Conservation (phyloP, 2,329 filamentous ascomycete species). For the Nigrospora oryzae region DNA sequence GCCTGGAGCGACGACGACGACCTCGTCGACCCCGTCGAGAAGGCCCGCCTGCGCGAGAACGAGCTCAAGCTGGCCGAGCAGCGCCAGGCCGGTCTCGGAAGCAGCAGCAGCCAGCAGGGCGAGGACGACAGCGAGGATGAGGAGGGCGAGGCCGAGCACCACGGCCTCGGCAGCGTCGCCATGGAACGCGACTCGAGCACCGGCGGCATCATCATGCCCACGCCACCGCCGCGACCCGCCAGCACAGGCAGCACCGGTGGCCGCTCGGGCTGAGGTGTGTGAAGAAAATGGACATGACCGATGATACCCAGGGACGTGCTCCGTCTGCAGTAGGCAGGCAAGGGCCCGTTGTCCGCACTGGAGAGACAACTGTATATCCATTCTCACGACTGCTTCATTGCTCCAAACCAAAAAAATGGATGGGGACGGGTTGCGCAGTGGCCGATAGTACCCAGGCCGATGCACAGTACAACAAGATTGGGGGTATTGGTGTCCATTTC, state of each 20-base stretch:
- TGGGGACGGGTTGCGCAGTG: too few species aligned
- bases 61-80: conserved; percentile 35
- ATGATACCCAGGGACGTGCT: too few species aligned
- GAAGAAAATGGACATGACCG: too few species aligned
- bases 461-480: too few species aligned
- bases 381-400: too few species aligned
- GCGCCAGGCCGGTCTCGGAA: conserved; percentile 22
- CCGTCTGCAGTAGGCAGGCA: too few species aligned
- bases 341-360: too few species aligned
- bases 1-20: conserved; percentile 61
- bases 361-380: too few species aligned
- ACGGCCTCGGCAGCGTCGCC: conserved; percentile 28
- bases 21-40: conserved; percentile 52
- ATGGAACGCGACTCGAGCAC: conserved; percentile 28
- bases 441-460: too few species aligned
- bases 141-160: conserved; percentile 8
- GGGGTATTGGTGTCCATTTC: too few species aligned
- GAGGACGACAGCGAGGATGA: conserved; percentile 23
- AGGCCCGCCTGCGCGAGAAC: conserved; percentile 42
- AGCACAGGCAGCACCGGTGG: conserved; percentile 30
- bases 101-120: conserved; percentile 20
- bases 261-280: conserved; percentile 9
- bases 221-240: conserved; percentile 29
- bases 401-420: too few species aligned
- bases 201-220: conserved; percentile 16